These are phyloP conservation scores for Neurospora hispaniola DNA, from an alignment of 495 filamentous ascomycete genomes.

Conservation along the genomic window DNA sequence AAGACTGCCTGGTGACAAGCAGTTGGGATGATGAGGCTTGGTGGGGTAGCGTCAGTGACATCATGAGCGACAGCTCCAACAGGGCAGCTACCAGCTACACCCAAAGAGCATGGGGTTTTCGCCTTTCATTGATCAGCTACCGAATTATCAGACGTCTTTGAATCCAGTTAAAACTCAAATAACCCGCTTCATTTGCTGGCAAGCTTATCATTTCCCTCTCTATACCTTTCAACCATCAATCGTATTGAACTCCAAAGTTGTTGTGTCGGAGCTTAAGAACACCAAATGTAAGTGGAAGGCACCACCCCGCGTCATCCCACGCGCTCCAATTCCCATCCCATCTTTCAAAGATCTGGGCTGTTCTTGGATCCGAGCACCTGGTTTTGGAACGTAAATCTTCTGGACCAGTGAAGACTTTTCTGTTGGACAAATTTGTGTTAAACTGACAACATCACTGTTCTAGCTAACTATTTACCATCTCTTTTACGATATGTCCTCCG, in stretches of 20 bases:
- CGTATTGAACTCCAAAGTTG: not conserved
- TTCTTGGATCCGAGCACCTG: not conserved
- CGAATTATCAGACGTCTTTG: not conserved
- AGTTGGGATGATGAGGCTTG: not conserved
- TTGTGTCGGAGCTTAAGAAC: not conserved
- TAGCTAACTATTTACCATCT: not conserved
- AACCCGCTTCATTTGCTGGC: not conserved
- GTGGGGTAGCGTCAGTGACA: slow-evolving; percentile 3
- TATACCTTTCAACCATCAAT: not conserved
- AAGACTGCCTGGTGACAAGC: not conserved
- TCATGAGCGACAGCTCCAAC: slow-evolving; percentile 2
- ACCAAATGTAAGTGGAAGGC: not conserved
- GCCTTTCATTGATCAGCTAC: not conserved
- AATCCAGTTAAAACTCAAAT: not conserved
- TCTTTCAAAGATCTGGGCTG: not conserved
- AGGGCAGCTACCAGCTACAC: not conserved
- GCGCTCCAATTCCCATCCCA: not conserved
- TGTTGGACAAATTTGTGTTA: not conserved
- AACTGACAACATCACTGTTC: not conserved
- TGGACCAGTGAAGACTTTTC: not conserved
- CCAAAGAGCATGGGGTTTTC: not conserved
- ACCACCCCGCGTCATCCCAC: not conserved
- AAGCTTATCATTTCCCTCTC: not conserved
- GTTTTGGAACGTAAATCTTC: not conserved
- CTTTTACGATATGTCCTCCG: not conserved